These are phyloP conservation scores for Trifolium subterraneum DNA, from an alignment of 306 rosid species.

Conservation along the genomic window DNA sequence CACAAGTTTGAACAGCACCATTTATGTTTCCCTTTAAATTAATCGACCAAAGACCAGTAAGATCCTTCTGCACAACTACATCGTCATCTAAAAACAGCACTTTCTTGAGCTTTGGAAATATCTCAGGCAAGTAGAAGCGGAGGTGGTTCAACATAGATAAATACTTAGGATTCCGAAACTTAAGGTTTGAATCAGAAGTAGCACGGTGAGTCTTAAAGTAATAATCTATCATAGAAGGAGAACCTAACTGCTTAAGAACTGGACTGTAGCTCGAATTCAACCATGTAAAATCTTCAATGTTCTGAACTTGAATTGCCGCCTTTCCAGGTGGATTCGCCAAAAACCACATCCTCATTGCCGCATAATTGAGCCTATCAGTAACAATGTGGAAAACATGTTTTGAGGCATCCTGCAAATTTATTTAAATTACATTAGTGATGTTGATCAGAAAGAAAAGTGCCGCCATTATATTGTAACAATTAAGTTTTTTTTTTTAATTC, in stretches of 20 bases:
- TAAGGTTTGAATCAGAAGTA: constrained; percentile 77
- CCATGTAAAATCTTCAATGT: constrained; percentile 92
- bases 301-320: constrained; percentile 84
- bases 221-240: constrained; percentile 86
- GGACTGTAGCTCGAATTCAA: constrained; percentile 95
- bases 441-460: constrained; percentile 34
- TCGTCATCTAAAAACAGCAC: constrained; percentile 95
- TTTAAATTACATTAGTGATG: constrained; percentile 32
- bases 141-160: constrained; percentile 93
- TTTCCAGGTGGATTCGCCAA: constrained; percentile 76
- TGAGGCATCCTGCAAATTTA: constrained; percentile 68
- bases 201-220: constrained; percentile 82
- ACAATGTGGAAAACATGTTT: constrained; percentile 91
- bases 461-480: neutral
- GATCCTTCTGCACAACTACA: constrained; percentile 89
- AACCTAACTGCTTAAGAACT: constrained; percentile 85
- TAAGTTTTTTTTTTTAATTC: neutral
- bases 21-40: constrained; percentile 87
- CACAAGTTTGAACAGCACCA: constrained; percentile 97
- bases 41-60: constrained; percentile 78
- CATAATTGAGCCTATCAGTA: constrained; percentile 93
- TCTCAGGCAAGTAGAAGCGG: constrained; percentile 90
- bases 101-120: constrained; percentile 89
- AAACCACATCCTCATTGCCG: constrained; percentile 99
- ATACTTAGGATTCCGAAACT: constrained; percentile 93